Evolutionary conservation across 345 rosid species (phyloP), one percentile per base, ranked within the genome.

Genomic region (Schrenkiella parvula): DNA sequence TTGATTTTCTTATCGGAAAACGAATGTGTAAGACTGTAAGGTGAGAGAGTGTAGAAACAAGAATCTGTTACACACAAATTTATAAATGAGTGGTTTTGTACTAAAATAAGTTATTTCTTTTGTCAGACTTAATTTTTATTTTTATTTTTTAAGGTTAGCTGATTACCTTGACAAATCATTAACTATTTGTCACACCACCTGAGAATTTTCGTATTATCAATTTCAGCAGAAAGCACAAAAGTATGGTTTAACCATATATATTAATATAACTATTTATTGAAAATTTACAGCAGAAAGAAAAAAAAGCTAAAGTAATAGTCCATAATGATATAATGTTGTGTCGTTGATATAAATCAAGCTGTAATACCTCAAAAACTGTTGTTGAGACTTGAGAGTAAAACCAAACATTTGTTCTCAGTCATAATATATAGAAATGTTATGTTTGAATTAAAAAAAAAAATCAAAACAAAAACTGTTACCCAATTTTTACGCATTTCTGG

Each of bases 201-300:
- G 75, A 75, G 70, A 68, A 69, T 66, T 75, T 75, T 69, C 53
- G 44, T 69, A 44, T 54, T n/a, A 75, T 75, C 58, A 62, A 68
- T 43, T 69, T 68, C 56, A 62, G 79, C 79, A 75, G 79, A 75
- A 75, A 75, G 79, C 75, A 53, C 6, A 54, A 74, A 68, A 62
- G 70, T 43, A 68, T 35, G 37, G 51, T 46, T 44, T 71, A 44
- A 44, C 41, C 0, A 21, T 28, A 34, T 64, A 4, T 14, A n/a
- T n/a, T n/a, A 39, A 17, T 54, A 41, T 23, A 5, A 8, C 23
- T 29, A 34, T 50, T 48, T 21, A 67, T 51, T 13, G 25, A 26
- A n/a, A 19, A 8, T 6, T 21, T 44, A 48, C 34, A 57, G 37
- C 34, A 8, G 3, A 66, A 54, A 46, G 71, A 4, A 13, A 48